Evolutionary conservation across 164 flowering plant genomes (phyloP), one percentile per base, ranked within the genome.

Genomic region (Vitis amurensis): DNA sequence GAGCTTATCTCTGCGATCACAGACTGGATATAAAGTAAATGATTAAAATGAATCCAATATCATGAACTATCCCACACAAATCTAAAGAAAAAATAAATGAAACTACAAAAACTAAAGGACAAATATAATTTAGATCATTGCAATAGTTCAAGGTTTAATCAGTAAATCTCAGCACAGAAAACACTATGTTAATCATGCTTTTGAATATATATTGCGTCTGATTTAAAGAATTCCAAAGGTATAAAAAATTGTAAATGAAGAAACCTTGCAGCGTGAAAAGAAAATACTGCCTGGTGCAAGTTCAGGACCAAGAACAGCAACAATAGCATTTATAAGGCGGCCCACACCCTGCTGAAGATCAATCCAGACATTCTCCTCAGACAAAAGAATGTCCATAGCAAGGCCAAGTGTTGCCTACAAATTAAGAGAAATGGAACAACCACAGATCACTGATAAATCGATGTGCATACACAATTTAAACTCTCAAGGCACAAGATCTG

Each of bases 231-330:
- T 15, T 11, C 14, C 50, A 70, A 1, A 49, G 12, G 29, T 0
- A 11, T 29, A 4, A 51, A 52, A 19, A 65, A 70, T 23, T 15
- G 19, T 29, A 17, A 55, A 61, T 11, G 11, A 64, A 64, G 29
- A 67, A 49, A 91, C 99, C 98, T 96, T 93, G 91, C 97, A 91
- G 64, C 97, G 95, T 31, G 98, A 91, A 80, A 96, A 96, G 82
- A 96, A 93, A 74, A 89, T 91, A 80, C 99, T 93, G 51, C 95
- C 97, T 37, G 99, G 97, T 55, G 94, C 79, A 75, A 96, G 98
- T 74, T 96, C 99, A 70, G 99, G 99, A 74, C 99, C 99, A 74
- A 93, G 84, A 74, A 92, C 97, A 77, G 98, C 97, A 83, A 96
- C 98, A 77, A 91, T 88, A 59, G 98, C 99, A 91, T 96, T 96